Percentiles rank a stretch among this genome's conserved stretches.
Conservation (phyloP, 257 asterid species). For the Dorcoceras hygrometricum region DNA sequence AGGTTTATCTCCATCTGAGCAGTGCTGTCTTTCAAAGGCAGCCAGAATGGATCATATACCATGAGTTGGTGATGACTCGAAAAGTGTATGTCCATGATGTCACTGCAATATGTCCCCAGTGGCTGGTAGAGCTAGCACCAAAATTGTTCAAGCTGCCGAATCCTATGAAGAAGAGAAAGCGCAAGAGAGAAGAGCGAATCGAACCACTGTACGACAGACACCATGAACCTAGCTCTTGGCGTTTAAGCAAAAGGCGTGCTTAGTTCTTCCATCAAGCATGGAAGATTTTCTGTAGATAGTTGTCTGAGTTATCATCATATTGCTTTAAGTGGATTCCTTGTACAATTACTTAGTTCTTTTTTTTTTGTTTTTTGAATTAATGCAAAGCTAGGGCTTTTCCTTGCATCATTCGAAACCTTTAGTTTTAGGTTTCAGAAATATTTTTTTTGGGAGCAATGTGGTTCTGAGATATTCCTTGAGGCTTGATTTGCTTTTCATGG, state of each 20-base stretch:
- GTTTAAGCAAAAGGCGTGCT: constrained; percentile 93
- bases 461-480: too few relatives aligned
- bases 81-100: constrained; percentile 98
- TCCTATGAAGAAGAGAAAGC: constrained; percentile 93
- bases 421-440: too few relatives aligned
- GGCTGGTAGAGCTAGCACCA: constrained; percentile 96
- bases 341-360: too few relatives aligned
- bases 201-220: constrained; percentile 92
- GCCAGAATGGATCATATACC: constrained; percentile 96
- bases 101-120: constrained; percentile 79
- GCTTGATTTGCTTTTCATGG: too few relatives aligned
- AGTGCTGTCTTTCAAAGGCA: constrained; percentile 89
- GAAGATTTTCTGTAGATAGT: too few relatives aligned
- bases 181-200: constrained; percentile 93
- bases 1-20: constrained; percentile 94
- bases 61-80: constrained; percentile 90
- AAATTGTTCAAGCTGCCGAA: constrained; percentile 82
- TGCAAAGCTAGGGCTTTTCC: too few relatives aligned
- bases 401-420: too few relatives aligned
- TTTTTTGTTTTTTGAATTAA: too few relatives aligned
- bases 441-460: too few relatives aligned
- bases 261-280: too few relatives aligned
- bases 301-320: too few relatives aligned
- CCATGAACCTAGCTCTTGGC: constrained; percentile 95
- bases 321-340: too few relatives aligned